Evolutionary conservation across 2,329 filamentous ascomycete genomes (phyloP), one percentile per base, ranked within the genome.

Genomic region (Microsporum audouinii): DNA sequence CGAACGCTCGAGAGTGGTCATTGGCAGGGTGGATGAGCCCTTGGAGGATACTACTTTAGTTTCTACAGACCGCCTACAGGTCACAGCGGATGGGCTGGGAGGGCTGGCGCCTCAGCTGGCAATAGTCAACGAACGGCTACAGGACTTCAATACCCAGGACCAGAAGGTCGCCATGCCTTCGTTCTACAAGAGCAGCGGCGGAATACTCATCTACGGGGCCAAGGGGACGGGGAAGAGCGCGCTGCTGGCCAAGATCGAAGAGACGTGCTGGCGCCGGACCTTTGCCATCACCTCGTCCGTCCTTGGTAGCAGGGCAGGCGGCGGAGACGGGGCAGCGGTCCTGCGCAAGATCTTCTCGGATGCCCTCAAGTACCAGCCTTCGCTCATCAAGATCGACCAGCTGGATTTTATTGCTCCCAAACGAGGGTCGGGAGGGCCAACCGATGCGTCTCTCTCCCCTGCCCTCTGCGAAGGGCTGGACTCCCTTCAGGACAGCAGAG

Each of bases 201-300:
- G 84, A 0, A 80, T 94, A 39, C 79, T 94, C 29, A 78, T 96
- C 3, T 86, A 95, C 70, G 92, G 92, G 12, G 86, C 88, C 17
- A 83, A 84, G 64, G 91, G 92, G 8, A 95, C 89, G 0, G 92
- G 92, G 29, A 96, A 96, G 75, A 87, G 84, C 0, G 80, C 88
- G 65, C 77, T 96, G 0, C 76, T 96, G 0, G 73, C 86, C 14
- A 82, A 83, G 36, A 78, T 96, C 23, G 82, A 85, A 6, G 80
- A 78, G 5, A 83, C 84, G 0, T 81, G 80, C 62, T 96, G 90
- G 88, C 84, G 83, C 27, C 83, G 82, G 45, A 83, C 91, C 0
- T 81, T 88, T 65, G 80, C 65, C 58, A 67, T 74, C 57, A 70
- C 71, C 14, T 70, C 70, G 27, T 72, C 73, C 5, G 67, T 69